Evolutionary conservation across 768 basidiomycete genomes (phyloP).

Genomic region (Tremella fuciformis): DNA sequence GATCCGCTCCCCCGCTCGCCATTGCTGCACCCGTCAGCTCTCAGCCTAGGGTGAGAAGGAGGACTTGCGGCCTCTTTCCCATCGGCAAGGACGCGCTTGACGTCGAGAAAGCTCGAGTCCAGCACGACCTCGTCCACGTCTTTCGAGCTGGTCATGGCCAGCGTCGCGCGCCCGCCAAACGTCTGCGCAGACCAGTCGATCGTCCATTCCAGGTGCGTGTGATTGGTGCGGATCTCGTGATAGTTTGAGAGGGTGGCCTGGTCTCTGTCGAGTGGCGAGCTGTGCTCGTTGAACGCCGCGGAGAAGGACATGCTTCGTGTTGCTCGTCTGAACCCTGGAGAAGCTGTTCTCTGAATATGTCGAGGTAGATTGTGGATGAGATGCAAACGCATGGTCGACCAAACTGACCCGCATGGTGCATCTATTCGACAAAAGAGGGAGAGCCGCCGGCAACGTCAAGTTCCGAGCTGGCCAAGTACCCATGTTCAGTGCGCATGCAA

Average conservation of each 20-base stretch:
- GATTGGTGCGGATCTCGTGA: constrained; percentile 62
- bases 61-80: constrained; percentile 57
- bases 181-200: constrained; percentile 67
- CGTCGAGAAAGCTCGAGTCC: constrained; percentile 69
- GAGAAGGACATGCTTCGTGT: constrained; percentile 33
- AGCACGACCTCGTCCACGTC: constrained; percentile 57
- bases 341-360: no score
- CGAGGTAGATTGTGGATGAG: no score
- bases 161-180: constrained; percentile 64
- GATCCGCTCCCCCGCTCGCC: constrained; percentile 23
- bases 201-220: constrained; percentile 72
- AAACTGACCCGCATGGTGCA: no score
- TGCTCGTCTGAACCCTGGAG: not conserved
- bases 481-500: no score
- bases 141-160: constrained; percentile 49
- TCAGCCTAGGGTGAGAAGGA: not conserved
- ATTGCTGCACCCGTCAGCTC: constrained; percentile 13
- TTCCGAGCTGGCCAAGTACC: no score
- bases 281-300: constrained; percentile 12
- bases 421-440: no score
- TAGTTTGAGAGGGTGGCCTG: constrained; percentile 79
- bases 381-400: no score
- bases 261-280: constrained; percentile 28
- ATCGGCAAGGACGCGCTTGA: constrained; percentile 60
- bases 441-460: no score